Evolutionary conservation across 805 yeast species (phyloP), one percentile per base, ranked within the genome.

Genomic region (Saccharomycopsis fodiens): DNA sequence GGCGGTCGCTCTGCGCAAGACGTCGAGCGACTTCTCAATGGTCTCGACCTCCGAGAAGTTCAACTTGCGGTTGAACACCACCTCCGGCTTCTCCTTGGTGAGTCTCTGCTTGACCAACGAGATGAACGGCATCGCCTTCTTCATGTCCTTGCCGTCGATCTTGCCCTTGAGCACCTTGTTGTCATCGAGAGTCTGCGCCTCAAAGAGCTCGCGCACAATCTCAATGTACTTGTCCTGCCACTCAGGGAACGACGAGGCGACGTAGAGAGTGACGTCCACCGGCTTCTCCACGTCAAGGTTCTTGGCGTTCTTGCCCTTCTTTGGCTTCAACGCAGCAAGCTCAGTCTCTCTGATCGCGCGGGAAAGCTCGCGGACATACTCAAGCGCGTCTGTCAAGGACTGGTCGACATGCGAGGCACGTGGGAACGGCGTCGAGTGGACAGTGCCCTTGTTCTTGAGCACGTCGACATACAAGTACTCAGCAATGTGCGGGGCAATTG

Each of bases 111-210:
- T 89, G 64, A 93, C 70, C 56, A 78, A 69, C 53, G 91, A 81
- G 51, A 93, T 88, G 64, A 89, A 91, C 49, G 97, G 97, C 97
- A 93, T 93, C 50, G 96, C 97, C 57, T 94, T 82, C 76, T 93
- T 93, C 85, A 89, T 85, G 59, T 93, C 97, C 63, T 80, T 82
- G 54, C 85, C 85, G 23, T 69, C 68, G 50, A 84, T 79, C 60
- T 70, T 76, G 55, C 78, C 74, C 62, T 74, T 82, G 56, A 84
- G 69, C 47, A 67, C 68, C 58, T 72, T 73, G 67, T 73, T 82
- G 62, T 84, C 91, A 53, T 79, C 70, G 58, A 84, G 70, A 23
- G 76, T 65, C 31, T 77, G 80, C 39, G 62, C 64, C 56, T 78
- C 88, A 55, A 85, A 84, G 54, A 85, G 72, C 55, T 80, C 79